These are phyloP conservation scores for Pseudocercospora crystallina DNA, from an alignment of 2,329 filamentous ascomycete genomes.

Conservation along the genomic window DNA sequence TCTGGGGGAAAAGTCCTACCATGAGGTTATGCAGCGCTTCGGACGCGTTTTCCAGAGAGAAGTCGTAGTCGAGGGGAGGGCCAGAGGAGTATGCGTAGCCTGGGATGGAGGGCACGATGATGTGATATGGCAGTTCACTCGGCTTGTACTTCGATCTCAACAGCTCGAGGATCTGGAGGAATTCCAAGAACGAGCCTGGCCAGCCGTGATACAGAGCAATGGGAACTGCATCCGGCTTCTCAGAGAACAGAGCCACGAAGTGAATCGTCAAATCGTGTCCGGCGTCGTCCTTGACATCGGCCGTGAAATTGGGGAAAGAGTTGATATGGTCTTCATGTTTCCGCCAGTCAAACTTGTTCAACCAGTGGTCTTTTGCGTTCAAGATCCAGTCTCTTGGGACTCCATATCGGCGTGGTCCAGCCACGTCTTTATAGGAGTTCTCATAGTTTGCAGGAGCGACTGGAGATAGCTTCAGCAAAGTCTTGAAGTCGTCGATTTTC, in stretches of 20 bases:
- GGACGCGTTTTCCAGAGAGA: conserved; percentile 40
- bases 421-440: conserved; percentile 34
- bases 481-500: conserved; percentile 47
- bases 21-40: conserved; percentile 52
- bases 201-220: conserved; percentile 39
- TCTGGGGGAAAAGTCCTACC: conserved; percentile 49
- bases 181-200: conserved; percentile 41
- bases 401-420: conserved; percentile 40
- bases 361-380: conserved; percentile 38
- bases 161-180: conserved; percentile 31
- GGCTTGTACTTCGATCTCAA: conserved; percentile 49
- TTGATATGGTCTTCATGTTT: conserved; percentile 24
- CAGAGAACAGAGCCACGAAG: conserved; percentile 57
- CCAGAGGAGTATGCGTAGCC: conserved; percentile 52
- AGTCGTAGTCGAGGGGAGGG: conserved; percentile 46
- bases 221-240: conserved; percentile 41
- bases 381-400: conserved; percentile 50
- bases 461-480: conserved; percentile 49
- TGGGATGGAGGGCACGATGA: conserved; percentile 55
- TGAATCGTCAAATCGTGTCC: conserved; percentile 47
- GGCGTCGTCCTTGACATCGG: conserved; percentile 31
- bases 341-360: conserved; percentile 39
- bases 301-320: conserved; percentile 24
- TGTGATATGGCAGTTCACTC: conserved; percentile 53
- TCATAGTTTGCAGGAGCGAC: conserved; percentile 52